A percentile compares a stretch with the other conserved stretches of the same genome.
Evolutionary conservation across 2,329 filamentous ascomycete genomes (phyloP).

Genomic region (Aspergillus luchuensis): DNA sequence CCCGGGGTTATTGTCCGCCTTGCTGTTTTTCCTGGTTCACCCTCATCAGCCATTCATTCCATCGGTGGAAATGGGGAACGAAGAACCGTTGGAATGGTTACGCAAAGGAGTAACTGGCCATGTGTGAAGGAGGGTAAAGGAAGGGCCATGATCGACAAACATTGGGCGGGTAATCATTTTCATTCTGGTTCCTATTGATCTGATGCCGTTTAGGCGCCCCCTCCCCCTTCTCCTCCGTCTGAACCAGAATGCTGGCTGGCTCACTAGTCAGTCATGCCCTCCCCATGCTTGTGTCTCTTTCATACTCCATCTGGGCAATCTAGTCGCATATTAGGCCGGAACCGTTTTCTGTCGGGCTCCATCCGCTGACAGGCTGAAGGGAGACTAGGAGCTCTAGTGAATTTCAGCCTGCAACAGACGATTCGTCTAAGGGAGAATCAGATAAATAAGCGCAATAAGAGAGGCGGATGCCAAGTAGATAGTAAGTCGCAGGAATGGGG

Average conservation of each 20-base stretch:
- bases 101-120: neutral
- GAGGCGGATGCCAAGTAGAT: neutral
- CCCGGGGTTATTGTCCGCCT: neutral
- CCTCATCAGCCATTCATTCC: neutral
- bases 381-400: conserved; percentile 4
- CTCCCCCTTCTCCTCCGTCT: neutral
- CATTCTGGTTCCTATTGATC: neutral
- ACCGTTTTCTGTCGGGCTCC: conserved; percentile 28
- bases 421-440: neutral
- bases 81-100: neutral
- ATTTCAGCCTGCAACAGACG: conserved; percentile 2
- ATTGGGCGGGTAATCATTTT: neutral
- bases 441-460: conserved; percentile 3
- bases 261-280: neutral
- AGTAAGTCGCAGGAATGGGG: neutral
- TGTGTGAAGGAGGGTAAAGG: neutral
- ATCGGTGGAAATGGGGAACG: neutral
- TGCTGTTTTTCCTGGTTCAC: neutral
- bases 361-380: conserved; percentile 19
- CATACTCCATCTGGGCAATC: neutral
- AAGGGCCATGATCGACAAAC: neutral
- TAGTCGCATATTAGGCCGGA: conserved; percentile 17
- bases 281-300: neutral
- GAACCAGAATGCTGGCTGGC: conserved; percentile 1
- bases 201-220: neutral